A percentile compares a stretch with the other conserved stretches of the same genome.
These are phyloP conservation scores for Sugiyamaella mastotermitis DNA, from an alignment of 805 yeast genomes.

Conservation along the genomic window DNA sequence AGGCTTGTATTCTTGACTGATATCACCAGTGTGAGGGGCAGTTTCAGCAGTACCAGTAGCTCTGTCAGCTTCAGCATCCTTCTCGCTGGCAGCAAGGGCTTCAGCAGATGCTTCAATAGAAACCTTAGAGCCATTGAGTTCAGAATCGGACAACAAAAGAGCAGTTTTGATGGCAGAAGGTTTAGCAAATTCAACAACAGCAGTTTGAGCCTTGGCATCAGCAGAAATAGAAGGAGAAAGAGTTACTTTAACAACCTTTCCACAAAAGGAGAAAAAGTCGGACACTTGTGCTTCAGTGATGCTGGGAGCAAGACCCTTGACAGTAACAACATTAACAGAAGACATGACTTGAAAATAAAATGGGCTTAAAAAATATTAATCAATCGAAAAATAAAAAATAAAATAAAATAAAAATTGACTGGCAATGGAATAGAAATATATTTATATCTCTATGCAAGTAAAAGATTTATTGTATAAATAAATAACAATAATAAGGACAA, in stretches of 20 bases:
- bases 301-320: slow-evolving; percentile 47
- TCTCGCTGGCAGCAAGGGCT: slow-evolving; percentile 20
- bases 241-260: slow-evolving; percentile 37
- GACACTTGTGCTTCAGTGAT: slow-evolving; percentile 46
- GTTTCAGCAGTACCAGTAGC: slow-evolving; percentile 16
- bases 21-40: slow-evolving; percentile 36
- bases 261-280: slow-evolving; percentile 74
- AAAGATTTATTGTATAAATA: too few species aligned
- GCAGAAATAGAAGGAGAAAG: slow-evolving; percentile 22
- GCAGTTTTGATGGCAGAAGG: slow-evolving; percentile 67
- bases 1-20: slow-evolving; percentile 72
- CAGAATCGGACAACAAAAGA: slow-evolving; percentile 63
- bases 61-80: slow-evolving; percentile 14
- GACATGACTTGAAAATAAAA: slow-evolving; percentile 2
- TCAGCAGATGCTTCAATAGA: slow-evolving; percentile 35
- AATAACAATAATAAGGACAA: too few species aligned
- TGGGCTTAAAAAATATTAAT: not conserved
- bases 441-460: too few species aligned
- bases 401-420: not conserved
- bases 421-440: too few species aligned
- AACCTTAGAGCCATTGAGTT: slow-evolving; percentile 54
- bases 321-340: slow-evolving; percentile 37
- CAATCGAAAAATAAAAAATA: not conserved
- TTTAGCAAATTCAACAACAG: slow-evolving; percentile 48
- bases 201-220: slow-evolving; percentile 33